These are phyloP conservation scores for Melaleuca alternifolia DNA, from an alignment of 345 rosid species.

Conservation along the genomic window DNA sequence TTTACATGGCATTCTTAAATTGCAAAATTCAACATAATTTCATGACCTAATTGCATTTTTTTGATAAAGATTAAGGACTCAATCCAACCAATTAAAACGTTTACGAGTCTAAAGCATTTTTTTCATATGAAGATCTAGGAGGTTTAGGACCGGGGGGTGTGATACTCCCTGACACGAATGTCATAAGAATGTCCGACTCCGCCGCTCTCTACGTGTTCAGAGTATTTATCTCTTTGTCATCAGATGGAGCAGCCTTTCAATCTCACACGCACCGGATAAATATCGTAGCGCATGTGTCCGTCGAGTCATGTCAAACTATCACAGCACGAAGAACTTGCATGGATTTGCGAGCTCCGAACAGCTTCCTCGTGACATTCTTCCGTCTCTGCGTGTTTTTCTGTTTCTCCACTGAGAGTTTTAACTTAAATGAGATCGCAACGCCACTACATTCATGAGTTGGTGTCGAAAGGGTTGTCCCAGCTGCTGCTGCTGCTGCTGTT, in stretches of 20 bases:
- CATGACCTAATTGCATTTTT: neutral
- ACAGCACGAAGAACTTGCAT: neutral
- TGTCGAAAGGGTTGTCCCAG: neutral
- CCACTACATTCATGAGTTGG: neutral
- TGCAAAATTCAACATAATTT: neutral
- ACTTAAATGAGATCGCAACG: neutral
- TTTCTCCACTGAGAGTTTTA: neutral
- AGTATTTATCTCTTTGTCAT: neutral
- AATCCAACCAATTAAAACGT: neutral
- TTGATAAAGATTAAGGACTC: neutral
- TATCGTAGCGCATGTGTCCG: neutral
- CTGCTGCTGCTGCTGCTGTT: neutral
- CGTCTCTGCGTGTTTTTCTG: neutral
- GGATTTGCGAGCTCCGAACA: neutral
- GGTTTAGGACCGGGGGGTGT: neutral
- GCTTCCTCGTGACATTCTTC: neutral
- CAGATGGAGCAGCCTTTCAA: neutral
- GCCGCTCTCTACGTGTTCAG: neutral
- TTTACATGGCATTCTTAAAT: neutral
- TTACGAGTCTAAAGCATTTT: neutral
- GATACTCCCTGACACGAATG: neutral
- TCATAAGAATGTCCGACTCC: neutral
- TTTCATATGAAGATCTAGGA: neutral
- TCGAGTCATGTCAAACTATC: neutral
- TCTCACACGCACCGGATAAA: neutral